Evolutionary conservation across 2,329 filamentous ascomycete genomes (phyloP), one percentile per base, ranked within the genome.

Genomic region (Phoma sp.): DNA sequence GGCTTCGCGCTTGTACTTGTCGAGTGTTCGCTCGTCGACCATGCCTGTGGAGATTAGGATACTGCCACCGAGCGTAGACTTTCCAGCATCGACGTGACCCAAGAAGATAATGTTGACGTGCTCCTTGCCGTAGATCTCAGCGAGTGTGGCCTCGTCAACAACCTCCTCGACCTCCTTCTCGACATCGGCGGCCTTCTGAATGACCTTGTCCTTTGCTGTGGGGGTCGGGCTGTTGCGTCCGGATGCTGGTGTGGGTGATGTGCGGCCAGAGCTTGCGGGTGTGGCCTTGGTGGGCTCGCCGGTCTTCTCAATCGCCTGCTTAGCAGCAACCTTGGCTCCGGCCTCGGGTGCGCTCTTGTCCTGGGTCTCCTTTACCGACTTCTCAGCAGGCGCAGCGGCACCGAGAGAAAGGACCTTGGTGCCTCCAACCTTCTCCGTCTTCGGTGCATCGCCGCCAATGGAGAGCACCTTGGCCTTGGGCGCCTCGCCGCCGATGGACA

Each of bases 11-110:
- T 74, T 72, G 83, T 96, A 96, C 79, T 99, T 99, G 47, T 99
- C 95, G 83, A 99, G 86, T 29, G 95, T 99, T 74, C 95, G 87
- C 78, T 99, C 92, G 71, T 99, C 96, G n/a, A 99, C 95, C 95
- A 98, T 99, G 56, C 95, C 95, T 5, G 93, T 97, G 46, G 87
- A 87, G 75, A 95, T 96, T 12, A 99, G 83, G 60, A 99, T 96
- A 46, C 91, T 91, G 43, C 95, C 95, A 73, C 95, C 95, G 5
- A 99, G 83, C 3, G 95, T 99, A 32, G 92, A 97, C 81, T 99
- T 99, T 67, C 95, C 95, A 46, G 95, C 95, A 80, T 99, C 95
- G 68, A 99, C 96, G 83, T 99, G 95, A 45, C 95, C 93, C 71
- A 98, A 90, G 79, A 98, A 97, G 62, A 98, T 96, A 66, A 99